A percentile compares a stretch with the other conserved stretches of the same genome.
These are phyloP conservation scores for Tuber indicum DNA, from an alignment of 495 filamentous ascomycete genomes.

Conservation along the genomic window DNA sequence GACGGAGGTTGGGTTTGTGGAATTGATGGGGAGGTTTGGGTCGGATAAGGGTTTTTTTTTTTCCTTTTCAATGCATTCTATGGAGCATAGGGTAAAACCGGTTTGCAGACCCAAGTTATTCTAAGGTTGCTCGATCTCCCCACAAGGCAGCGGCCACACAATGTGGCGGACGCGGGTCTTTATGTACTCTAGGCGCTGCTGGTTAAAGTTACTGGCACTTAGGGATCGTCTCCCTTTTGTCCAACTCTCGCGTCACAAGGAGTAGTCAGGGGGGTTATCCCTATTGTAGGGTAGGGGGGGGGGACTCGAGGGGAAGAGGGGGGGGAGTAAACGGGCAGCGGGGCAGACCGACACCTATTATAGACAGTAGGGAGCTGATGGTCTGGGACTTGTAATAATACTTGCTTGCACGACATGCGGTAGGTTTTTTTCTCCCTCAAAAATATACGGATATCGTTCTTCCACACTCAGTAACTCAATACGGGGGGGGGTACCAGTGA, in stretches of 20 bases:
- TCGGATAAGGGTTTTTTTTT: neutral
- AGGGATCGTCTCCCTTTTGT: conserved; percentile 28
- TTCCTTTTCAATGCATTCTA: neutral
- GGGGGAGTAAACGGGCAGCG: conserved; percentile 12
- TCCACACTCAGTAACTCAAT: neutral
- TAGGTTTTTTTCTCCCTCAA: neutral
- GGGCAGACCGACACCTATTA: neutral
- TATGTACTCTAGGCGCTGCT: conserved; percentile 29
- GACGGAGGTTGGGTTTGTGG: neutral
- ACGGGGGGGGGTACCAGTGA: neutral
- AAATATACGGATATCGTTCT: neutral
- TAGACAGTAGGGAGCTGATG: neutral
- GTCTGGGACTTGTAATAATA: neutral
- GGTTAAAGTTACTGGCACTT: conserved; percentile 12
- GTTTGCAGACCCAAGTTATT: conserved; percentile 34
- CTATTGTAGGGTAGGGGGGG: conserved; percentile 9
- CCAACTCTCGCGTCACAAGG: conserved; percentile 33
- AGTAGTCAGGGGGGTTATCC: conserved; percentile 25
- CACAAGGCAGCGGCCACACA: conserved; percentile 35
- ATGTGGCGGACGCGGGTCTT: conserved; percentile 30
- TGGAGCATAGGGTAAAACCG: conserved; percentile 33
- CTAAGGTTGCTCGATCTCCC: conserved; percentile 27
- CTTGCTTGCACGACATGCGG: neutral
- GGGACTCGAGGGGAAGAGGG: conserved; percentile 16
- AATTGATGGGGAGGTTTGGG: neutral